These are phyloP conservation scores for Bifiguratus adelaidae DNA, from an alignment of 192 early-diverging fungal genomes.

Conservation along the genomic window DNA sequence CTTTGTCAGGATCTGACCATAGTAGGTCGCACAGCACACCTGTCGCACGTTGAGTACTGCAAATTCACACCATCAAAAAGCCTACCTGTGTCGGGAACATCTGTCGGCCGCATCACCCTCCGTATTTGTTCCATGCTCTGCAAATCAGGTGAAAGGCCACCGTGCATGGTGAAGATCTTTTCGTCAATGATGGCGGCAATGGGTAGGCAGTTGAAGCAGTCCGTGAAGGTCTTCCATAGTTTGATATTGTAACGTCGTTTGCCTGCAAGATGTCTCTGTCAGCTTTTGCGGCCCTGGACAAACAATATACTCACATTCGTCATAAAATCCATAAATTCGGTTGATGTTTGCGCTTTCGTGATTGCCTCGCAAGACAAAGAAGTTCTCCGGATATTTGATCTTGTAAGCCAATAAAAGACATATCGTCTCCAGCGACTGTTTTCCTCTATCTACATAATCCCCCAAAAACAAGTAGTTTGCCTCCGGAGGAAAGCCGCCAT, in stretches of 20 bases:
- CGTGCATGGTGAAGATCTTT: slow-evolving; percentile 98
- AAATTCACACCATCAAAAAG: slow-evolving; percentile 2
- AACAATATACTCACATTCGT: slow-evolving; percentile 63
- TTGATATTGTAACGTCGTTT: slow-evolving; percentile 97
- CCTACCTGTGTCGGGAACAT: slow-evolving; percentile 91
- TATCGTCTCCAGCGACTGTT: slow-evolving; percentile 95
- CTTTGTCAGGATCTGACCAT: slow-evolving; percentile 97
- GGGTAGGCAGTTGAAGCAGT: slow-evolving; percentile 97
- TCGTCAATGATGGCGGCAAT: slow-evolving; percentile 97
- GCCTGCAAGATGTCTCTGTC: slow-evolving; percentile 29
- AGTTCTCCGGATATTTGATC: slow-evolving; percentile 99
- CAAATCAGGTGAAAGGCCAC: slow-evolving; percentile 92
- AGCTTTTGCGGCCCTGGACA: neutral
- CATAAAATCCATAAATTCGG: slow-evolving; percentile 93
- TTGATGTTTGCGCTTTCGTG: slow-evolving; percentile 96
- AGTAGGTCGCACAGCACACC: slow-evolving; percentile 89
- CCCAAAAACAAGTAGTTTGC: slow-evolving; percentile 95
- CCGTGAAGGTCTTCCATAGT: slow-evolving; percentile 97
- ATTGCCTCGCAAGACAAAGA: slow-evolving; percentile 96
- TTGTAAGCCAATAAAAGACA: slow-evolving; percentile 95
- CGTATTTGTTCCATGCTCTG: slow-evolving; percentile 97
- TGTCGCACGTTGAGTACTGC: slow-evolving; percentile 5
- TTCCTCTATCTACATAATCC: slow-evolving; percentile 96
- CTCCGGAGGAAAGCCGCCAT: slow-evolving; percentile 90
- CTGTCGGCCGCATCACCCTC: slow-evolving; percentile 92